Percentiles rank a stretch among this genome's conserved stretches.
Conservation (phyloP, 176 grass and related monocot species). For the Zoysia japonica region DNA sequence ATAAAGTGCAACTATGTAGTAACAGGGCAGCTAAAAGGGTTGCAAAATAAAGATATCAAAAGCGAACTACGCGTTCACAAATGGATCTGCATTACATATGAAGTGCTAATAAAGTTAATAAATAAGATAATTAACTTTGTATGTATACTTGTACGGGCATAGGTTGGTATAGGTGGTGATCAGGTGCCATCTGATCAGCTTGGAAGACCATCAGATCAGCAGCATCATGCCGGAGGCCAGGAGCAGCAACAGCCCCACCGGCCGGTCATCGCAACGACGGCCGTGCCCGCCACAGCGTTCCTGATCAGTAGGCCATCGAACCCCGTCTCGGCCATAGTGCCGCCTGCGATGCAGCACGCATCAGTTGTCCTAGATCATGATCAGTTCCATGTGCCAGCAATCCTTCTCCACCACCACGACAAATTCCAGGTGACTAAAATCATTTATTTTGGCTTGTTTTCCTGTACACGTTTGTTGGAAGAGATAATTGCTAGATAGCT, state of each 20-base stretch:
- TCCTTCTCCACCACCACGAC: conserved; percentile 72
- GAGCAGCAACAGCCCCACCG: conserved; percentile 52
- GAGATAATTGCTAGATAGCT: not conserved
- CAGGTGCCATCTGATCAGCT: conserved; percentile 60
- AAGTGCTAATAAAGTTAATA: not conserved
- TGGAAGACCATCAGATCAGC: conserved; percentile 53
- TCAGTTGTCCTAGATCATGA: conserved; percentile 72
- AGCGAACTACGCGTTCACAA: not conserved
- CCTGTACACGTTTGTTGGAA: not conserved
- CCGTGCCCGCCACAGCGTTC: conserved; percentile 51
- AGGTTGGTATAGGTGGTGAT: conserved; percentile 72
- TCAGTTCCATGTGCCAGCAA: conserved; percentile 69
- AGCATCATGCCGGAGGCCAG: conserved; percentile 35
- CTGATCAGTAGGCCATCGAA: conserved; percentile 58
- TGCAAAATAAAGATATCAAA: not conserved
- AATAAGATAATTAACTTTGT: not conserved
- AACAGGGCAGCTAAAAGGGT: conserved; percentile 29
- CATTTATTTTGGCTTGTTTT: conserved; percentile 2
- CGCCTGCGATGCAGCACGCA: conserved; percentile 59
- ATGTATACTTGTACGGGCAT: conserved; percentile 18
- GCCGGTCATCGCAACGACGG: conserved; percentile 40
- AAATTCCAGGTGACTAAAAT: conserved; percentile 74
- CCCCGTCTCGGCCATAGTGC: conserved; percentile 63
- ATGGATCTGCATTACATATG: not conserved
- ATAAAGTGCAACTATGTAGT: not conserved